Base-by-base conservation (phyloP, 805 yeast species). In the Candida anglica region DNA sequence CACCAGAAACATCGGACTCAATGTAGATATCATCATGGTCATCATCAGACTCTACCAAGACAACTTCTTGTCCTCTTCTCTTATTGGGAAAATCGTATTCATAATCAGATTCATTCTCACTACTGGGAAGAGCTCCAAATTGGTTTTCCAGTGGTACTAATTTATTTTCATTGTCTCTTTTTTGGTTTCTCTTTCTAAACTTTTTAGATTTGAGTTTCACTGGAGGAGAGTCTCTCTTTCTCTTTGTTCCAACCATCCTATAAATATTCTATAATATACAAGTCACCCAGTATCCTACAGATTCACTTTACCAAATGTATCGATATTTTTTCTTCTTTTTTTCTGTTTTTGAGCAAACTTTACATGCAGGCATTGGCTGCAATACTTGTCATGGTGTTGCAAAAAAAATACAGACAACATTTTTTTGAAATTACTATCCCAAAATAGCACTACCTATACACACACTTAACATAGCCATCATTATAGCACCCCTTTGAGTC, bases 41-140 rank as follows among this genome's bases (percentile, higher is more conserved):
- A 7, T 39, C 51, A 3, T 31, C 50, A 1, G 57, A 49, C 23
- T 62, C 67, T 9, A 60, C 51, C 25, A 65, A 40, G 2, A 58
- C 58, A 6, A 58, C 38, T 13, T 58, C 67, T 15, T 36, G 38
- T 14, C 40, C 44, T 23, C 33, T 44, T 21, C 36, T 35, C 16
- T 38, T 41, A 13, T 45, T 44, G 36, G 46, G 48, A 38, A 54
- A 56, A 30, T 38, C n/a, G 39, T 15, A 22, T 31, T 51, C 54
- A 13, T 56, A 34, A 31, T 57, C 61, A 6, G 53, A 48, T 3
- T 44, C 56, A 11, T 40, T 41, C 10, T 49, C 52, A 17, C 32
- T 34, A 18, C 42, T 27, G 15, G 50, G 44, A 24, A 61, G 45
- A 3, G 47, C 47, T 21, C 41, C 49, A 38, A 41, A 59, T 17